phyloP scores from a whole-genome alignment of 2,329 filamentous ascomycete species.

The Colletotrichum cuscutae region DNA sequence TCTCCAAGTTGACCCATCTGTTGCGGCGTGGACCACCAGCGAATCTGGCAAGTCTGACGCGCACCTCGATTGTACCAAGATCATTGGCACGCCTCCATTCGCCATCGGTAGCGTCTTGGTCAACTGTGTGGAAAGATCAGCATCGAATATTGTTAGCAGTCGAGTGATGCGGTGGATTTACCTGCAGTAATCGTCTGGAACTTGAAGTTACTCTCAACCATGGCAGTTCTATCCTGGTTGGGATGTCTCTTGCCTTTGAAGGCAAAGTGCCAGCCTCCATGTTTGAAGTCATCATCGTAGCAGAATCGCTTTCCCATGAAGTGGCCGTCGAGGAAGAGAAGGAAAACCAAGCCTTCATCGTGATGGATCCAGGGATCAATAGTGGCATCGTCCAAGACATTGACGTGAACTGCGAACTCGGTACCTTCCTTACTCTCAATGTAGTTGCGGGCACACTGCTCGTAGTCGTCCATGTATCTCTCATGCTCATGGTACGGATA shows the following conservation, averaged over 20 bases:
- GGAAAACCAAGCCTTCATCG: constrained; percentile 35
- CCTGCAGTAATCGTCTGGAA: constrained; percentile 42
- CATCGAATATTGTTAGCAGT: not conserved
- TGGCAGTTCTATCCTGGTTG: constrained; percentile 12
- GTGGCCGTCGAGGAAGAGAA: constrained; percentile 39
- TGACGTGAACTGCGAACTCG: constrained; percentile 39
- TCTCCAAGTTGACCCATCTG: not conserved
- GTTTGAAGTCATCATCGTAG: not conserved
- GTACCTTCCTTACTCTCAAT: constrained; percentile 43
- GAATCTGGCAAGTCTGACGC: constrained; percentile 25
- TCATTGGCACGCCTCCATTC: constrained; percentile 30
- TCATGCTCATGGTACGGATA: not conserved
- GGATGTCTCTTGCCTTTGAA: constrained; percentile 19
- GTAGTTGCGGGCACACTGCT: constrained; percentile 38
- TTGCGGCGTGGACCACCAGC: not conserved
- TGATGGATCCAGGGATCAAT: constrained; percentile 41
- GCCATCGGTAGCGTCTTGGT: constrained; percentile 37
- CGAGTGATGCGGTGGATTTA: constrained; percentile 16
- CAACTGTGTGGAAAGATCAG: constrained; percentile 25
- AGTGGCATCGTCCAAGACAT: constrained; percentile 21
- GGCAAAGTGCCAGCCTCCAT: constrained; percentile 5
- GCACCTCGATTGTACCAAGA: constrained; percentile 43
- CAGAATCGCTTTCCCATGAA: constrained; percentile 30
- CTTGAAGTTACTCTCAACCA: constrained; percentile 36
- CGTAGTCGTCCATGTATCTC: constrained; percentile 14